Conservation (phyloP, 2,329 filamentous ascomycete species). For the Pseudonectria buxi region DNA sequence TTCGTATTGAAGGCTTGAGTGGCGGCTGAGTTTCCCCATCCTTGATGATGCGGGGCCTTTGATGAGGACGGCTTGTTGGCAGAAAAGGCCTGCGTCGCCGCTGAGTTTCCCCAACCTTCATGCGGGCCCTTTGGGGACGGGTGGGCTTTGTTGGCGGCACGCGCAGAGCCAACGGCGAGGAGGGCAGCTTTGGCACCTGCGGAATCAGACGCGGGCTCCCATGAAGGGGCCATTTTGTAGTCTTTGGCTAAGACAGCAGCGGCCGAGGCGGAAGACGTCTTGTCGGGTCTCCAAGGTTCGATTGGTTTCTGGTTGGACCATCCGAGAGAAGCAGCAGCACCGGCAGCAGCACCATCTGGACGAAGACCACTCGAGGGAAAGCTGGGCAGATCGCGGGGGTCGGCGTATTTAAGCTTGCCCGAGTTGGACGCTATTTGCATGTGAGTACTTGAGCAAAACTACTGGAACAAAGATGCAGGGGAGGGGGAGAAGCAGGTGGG, state of each 20-base stretch:
- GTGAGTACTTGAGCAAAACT: slow-evolving; percentile 5
- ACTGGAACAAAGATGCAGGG: slow-evolving; percentile 1
- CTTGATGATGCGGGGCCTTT: slow-evolving; percentile 10
- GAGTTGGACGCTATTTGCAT: slow-evolving; percentile 22
- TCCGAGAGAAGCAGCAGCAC: slow-evolving; percentile 67
- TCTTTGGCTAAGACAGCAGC: slow-evolving; percentile 38
- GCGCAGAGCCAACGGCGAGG: slow-evolving; percentile 45
- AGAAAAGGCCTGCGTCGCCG: slow-evolving; percentile 61
- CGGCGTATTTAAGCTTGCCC: slow-evolving; percentile 60
- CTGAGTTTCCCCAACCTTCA: slow-evolving; percentile 54
- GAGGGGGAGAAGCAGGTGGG: not conserved
- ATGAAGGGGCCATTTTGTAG: slow-evolving; percentile 41
- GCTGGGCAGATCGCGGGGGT: slow-evolving; percentile 65
- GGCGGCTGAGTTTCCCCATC: slow-evolving; percentile 21
- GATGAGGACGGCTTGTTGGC: slow-evolving; percentile 14
- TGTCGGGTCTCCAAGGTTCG: slow-evolving; percentile 57
- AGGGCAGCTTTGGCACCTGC: slow-evolving; percentile 70
- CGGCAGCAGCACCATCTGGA: slow-evolving; percentile 54
- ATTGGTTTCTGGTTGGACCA: slow-evolving; percentile 61
- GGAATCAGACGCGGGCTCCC: slow-evolving; percentile 57
- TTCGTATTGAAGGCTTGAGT: slow-evolving; percentile 33
- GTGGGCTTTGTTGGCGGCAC: slow-evolving; percentile 22
- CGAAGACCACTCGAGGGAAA: slow-evolving; percentile 61
- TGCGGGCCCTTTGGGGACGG: slow-evolving; percentile 17
- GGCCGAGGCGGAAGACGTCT: slow-evolving; percentile 40